These are phyloP conservation scores for Globisporangium rhizosaccharum DNA, from an alignment of 352 stramenopile genomes.

Conservation along the genomic window DNA sequence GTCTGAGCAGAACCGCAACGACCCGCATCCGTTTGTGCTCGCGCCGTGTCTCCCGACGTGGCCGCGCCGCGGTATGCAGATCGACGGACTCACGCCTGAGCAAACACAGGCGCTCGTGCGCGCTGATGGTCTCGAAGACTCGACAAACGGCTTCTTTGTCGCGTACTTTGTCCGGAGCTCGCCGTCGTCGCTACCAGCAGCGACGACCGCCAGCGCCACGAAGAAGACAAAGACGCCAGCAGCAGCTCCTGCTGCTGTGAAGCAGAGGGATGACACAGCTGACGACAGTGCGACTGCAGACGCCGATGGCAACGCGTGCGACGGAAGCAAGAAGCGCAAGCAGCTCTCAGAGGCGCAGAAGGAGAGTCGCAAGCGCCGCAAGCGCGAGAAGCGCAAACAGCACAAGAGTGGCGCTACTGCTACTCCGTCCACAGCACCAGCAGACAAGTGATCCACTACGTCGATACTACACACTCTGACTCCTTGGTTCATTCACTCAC, in stretches of 20 bases:
- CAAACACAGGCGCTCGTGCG: slow-evolving; percentile 86
- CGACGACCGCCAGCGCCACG: neutral
- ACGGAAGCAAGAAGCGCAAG: slow-evolving; percentile 51
- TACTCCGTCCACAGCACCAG: neutral
- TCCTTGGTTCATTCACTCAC: neutral
- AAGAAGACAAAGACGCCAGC: slow-evolving; percentile 1
- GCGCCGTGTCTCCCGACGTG: slow-evolving; percentile 64
- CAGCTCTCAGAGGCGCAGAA: slow-evolving; percentile 55
- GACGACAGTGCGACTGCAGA: neutral
- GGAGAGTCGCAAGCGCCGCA: slow-evolving; percentile 70
- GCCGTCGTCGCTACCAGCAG: neutral
- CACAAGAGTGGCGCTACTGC: slow-evolving; percentile 8
- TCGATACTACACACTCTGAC: too few relatives aligned
- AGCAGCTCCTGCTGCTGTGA: neutral
- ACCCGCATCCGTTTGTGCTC: slow-evolving; percentile 57
- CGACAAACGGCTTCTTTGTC: slow-evolving; percentile 97
- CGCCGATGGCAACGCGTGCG: neutral
- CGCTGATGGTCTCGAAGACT: slow-evolving; percentile 89
- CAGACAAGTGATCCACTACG: neutral
- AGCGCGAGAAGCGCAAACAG: slow-evolving; percentile 56
- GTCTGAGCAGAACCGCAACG: slow-evolving; percentile 40
- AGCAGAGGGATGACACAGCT: neutral
- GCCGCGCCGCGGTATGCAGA: slow-evolving; percentile 58
- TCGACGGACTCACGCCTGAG: slow-evolving; percentile 47
- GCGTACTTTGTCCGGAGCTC: slow-evolving; percentile 88